These are phyloP conservation scores for Salicornia ramosissima DNA, from an alignment of 148 eudicot genomes.

Conservation along the genomic window DNA sequence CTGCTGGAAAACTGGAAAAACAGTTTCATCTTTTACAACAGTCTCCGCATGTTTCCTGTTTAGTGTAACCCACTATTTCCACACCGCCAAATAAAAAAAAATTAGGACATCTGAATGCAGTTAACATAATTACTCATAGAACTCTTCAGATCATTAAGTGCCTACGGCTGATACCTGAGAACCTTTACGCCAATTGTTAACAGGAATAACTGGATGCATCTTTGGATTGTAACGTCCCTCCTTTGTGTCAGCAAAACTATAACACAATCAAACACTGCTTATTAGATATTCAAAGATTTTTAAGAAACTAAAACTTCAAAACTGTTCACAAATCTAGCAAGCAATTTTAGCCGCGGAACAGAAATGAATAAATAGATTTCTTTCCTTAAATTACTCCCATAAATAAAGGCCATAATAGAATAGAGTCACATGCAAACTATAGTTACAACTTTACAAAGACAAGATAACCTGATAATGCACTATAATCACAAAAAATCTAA, in stretches of 20 bases:
- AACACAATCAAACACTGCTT: conserved; percentile 12
- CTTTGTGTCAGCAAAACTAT: conserved; percentile 87
- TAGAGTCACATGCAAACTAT: not conserved
- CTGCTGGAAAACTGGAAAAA: conserved; percentile 65
- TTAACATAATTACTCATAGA: not conserved
- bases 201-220: conserved; percentile 78
- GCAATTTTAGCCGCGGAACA: not conserved
- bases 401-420: not conserved
- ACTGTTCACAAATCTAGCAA: not conserved
- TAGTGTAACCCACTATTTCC: conserved; percentile 80
- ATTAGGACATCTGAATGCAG: not conserved
- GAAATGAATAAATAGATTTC: not conserved
- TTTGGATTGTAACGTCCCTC: conserved; percentile 90
- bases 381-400: not conserved
- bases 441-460: not conserved
- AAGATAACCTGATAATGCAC: not conserved
- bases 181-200: conserved; percentile 85
- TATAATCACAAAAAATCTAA: not conserved
- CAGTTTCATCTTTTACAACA: conserved; percentile 59
- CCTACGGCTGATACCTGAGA: conserved; percentile 56
- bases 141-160: not conserved
- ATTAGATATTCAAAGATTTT: not conserved
- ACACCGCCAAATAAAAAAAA: conserved; percentile 15
- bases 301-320: not conserved
- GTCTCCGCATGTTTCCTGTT: conserved; percentile 82